Base-by-base conservation (phyloP, 2,329 filamentous ascomycete genomes). In the Sporothrix sp. region DNA sequence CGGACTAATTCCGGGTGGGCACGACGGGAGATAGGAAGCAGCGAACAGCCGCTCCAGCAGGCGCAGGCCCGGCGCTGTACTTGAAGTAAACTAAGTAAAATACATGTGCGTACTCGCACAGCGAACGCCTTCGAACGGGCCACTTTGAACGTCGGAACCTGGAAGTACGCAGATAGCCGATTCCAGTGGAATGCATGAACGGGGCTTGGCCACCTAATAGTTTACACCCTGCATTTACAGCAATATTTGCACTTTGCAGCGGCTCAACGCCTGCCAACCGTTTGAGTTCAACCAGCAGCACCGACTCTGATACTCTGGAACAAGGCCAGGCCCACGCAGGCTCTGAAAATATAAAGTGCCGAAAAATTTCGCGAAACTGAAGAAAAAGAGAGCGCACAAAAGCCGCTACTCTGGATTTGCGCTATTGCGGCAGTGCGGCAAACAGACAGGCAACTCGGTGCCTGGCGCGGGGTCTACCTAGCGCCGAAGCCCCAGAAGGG, bases 141-240 rank as follows among this genome's bases (percentile, higher is more conserved):
- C n/a, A n/a, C n/a, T n/a, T n/a, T n/a, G n/a, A n/a, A n/a, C n/a
- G 7, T 48, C 46, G 46, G 46, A 40, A 39, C 18, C 16, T 39
- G 18, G 14, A n/a, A n/a, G n/a, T n/a, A 27, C 9, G n/a, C 16
- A 7, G 18, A 20, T 14, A 37, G 21, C 44, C 44, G 44, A 37
- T 47, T 36, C 44, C 44, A 47, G 25, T 25, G 44, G 44, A 37
- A 47, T 28, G 10, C 32, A 44, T n/a, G n/a, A n/a, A n/a, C n/a
- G n/a, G n/a, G n/a, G n/a, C n/a, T n/a, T n/a, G n/a, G n/a, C n/a
- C n/a, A n/a, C n/a, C n/a, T n/a, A n/a, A n/a, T n/a, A n/a, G n/a
- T n/a, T n/a, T n/a, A n/a, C n/a, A n/a, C n/a, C n/a, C n/a, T n/a
- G n/a, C n/a, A n/a, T n/a, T n/a, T n/a, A n/a, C n/a, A n/a, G n/a